A percentile compares a stretch with the other conserved stretches of the same genome.
These are phyloP conservation scores for Dryadomyces quercivorus DNA, from an alignment of 2,329 filamentous ascomycete species.

Conservation along the genomic window DNA sequence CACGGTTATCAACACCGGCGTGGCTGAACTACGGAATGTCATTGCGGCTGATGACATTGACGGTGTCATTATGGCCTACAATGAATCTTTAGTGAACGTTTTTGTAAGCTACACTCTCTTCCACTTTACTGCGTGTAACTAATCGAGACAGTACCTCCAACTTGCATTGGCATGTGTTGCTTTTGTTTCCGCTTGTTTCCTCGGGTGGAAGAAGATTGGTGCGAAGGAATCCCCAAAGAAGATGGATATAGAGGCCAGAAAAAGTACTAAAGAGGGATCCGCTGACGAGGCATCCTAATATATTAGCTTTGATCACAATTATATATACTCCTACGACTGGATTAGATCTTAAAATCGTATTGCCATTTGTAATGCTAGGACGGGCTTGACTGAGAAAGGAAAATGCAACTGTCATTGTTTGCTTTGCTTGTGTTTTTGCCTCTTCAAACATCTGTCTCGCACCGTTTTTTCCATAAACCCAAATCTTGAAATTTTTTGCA, in stretches of 20 bases:
- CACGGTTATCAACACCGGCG: constrained; percentile 40
- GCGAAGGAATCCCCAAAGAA: not conserved
- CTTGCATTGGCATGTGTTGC: constrained; percentile 3
- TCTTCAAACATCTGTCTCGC: no score
- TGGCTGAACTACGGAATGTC: constrained; percentile 5
- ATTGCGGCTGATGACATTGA: not conserved
- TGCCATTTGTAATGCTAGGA: no score
- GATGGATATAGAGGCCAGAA: not conserved
- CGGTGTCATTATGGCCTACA: constrained; percentile 6
- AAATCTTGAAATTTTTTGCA: no score
- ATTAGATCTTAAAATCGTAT: no score
- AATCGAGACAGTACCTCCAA: constrained; percentile 8
- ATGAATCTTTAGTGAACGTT: constrained; percentile 4
- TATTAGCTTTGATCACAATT: no score
- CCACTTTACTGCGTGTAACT: not conserved
- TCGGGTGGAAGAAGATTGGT: constrained; percentile 8
- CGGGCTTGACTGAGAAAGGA: no score
- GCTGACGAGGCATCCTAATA: not conserved
- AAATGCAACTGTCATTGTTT: no score
- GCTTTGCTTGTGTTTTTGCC: no score
- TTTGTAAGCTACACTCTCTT: not conserved
- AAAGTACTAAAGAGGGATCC: not conserved
- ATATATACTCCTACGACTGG: no score
- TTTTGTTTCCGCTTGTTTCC: constrained; percentile 4
- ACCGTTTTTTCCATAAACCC: no score